Conservation (phyloP, 2,329 filamentous ascomycete species). For the Bertia moriformis region DNA sequence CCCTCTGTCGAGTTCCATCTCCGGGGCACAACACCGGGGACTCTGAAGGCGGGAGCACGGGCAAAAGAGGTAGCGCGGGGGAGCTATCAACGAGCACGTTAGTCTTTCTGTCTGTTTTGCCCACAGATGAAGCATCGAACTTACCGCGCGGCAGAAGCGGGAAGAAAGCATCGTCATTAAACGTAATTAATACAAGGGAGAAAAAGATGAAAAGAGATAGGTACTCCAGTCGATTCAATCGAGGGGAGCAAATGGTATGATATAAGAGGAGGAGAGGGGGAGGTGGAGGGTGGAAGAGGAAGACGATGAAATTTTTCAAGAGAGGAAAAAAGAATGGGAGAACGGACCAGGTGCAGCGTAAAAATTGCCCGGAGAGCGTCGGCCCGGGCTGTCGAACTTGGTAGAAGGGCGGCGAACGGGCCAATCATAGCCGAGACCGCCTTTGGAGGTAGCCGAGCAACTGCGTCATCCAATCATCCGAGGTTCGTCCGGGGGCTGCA, state of each 20-base stretch:
- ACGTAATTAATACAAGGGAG: constrained; percentile 5
- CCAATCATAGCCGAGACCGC: no score
- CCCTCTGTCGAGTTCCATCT: constrained; percentile 29
- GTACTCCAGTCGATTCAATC: constrained; percentile 5
- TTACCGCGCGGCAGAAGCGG: constrained; percentile 27
- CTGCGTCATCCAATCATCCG: no score
- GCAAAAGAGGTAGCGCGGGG: constrained; percentile 36
- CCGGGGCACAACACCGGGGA: constrained; percentile 29
- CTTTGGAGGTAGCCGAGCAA: no score
- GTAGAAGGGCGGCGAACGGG: no score
- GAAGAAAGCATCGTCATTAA: constrained; percentile 26
- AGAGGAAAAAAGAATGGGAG: no score
- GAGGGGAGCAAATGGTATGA: no score
- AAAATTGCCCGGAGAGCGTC: no score
- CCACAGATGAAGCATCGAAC: constrained; percentile 10
- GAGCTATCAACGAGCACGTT: constrained; percentile 17
- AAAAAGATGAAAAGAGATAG: constrained; percentile 7
- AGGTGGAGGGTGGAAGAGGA: constrained; percentile 3
- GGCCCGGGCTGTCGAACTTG: no score
- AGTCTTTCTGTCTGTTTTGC: constrained; percentile 4
- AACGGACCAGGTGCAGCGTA: no score
- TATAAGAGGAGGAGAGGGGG: constrained; percentile 7
- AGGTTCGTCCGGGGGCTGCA: no score
- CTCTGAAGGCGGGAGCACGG: constrained; percentile 31
- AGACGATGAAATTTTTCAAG: constrained; percentile 3